These are phyloP conservation scores for Suhomyces faveliae DNA, from an alignment of 805 yeast genomes.

Conservation along the genomic window DNA sequence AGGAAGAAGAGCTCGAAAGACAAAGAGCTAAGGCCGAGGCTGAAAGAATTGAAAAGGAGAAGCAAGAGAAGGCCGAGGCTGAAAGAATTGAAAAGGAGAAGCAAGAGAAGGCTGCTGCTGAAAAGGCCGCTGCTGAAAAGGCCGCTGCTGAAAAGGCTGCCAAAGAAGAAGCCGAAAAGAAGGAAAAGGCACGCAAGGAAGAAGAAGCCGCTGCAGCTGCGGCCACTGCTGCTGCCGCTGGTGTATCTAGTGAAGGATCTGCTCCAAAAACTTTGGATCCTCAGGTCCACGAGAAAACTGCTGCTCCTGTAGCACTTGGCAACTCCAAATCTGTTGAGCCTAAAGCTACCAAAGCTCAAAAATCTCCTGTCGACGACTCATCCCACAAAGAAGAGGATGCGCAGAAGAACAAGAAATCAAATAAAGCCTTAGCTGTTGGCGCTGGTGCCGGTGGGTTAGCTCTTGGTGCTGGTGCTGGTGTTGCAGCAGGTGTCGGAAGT, in stretches of 20 bases:
- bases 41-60: conserved; percentile 18
- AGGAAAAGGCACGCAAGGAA: not conserved
- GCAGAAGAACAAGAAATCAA: conserved; percentile 5
- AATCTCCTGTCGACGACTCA: conserved; percentile 6
- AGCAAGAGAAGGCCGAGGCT: conserved; percentile 24
- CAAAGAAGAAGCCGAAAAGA: conserved; percentile 34
- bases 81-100: conserved; percentile 12
- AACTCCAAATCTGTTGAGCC: not conserved
- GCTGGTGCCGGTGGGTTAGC: conserved; percentile 22
- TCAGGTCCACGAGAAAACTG: not conserved
- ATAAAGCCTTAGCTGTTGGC: conserved; percentile 12
- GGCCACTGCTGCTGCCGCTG: conserved; percentile 10
- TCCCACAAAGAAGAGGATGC: conserved; percentile 7
- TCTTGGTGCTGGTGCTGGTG: conserved; percentile 29
- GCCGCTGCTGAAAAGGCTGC: conserved; percentile 34
- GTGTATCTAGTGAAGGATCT: conserved; percentile 18
- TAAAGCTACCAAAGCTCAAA: not conserved
- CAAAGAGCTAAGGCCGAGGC: conserved; percentile 13
- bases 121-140: conserved; percentile 30
- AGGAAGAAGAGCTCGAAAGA: conserved; percentile 17
- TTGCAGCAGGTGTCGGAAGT: conserved; percentile 25
- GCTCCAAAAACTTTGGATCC: conserved; percentile 2
- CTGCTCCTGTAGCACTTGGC: not conserved
- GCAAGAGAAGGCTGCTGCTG: conserved; percentile 20
- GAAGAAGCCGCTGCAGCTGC: not conserved